phyloP scores from a whole-genome alignment of 768 basidiomycete genomes.

The Podaxis sp. region DNA sequence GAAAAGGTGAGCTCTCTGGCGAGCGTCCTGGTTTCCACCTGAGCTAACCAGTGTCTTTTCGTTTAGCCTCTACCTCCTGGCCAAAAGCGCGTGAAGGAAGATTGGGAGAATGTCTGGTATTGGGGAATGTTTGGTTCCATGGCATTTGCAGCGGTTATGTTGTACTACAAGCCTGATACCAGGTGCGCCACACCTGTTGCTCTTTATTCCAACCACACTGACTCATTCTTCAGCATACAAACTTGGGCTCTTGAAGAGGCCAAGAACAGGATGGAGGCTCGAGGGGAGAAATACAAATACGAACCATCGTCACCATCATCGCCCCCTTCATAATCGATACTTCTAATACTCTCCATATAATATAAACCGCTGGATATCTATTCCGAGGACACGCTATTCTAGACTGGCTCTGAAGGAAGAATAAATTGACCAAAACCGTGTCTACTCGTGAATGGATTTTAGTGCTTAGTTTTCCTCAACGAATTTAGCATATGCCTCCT shows the following conservation, averaged over 20 bases:
- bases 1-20: conserved; percentile 67
- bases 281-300: conserved; percentile 88
- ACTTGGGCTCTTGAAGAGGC: conserved; percentile 91
- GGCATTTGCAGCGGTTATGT: conserved; percentile 65
- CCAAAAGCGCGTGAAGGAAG: conserved; percentile 81
- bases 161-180: conserved; percentile 93
- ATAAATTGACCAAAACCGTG: not conserved
- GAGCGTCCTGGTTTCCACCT: not conserved
- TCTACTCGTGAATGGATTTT: not conserved
- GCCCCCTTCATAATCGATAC: conserved; percentile 19
- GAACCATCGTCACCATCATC: conserved; percentile 44
- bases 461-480: conserved; percentile 26
- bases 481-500: conserved; percentile 62
- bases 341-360: not conserved
- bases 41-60: not conserved
- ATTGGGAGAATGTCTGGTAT: conserved; percentile 91
- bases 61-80: conserved; percentile 70
- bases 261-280: conserved; percentile 84
- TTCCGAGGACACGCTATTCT: conserved; percentile 3
- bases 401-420: not conserved
- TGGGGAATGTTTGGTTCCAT: conserved; percentile 89
- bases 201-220: not conserved
- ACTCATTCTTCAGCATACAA: conserved; percentile 59
- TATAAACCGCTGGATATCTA: conserved; percentile 6
- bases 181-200: conserved; percentile 49